These are phyloP conservation scores for Ziziphus jujuba DNA, from an alignment of 306 rosid genomes.

Conservation along the genomic window DNA sequence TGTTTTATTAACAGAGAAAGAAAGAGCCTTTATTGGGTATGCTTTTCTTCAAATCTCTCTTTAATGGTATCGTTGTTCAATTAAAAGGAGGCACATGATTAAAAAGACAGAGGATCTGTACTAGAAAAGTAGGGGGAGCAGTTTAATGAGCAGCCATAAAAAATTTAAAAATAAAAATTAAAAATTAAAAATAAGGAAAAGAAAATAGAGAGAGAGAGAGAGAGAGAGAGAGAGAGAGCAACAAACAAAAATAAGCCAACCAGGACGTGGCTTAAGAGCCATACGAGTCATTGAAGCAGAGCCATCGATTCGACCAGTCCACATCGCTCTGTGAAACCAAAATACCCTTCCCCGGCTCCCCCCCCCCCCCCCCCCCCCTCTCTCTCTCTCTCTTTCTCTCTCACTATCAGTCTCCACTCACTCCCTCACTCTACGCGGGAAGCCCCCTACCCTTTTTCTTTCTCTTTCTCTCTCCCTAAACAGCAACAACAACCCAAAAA, in stretches of 20 bases:
- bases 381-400: conserved; percentile 11
- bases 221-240: background rate
- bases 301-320: conserved; percentile 72
- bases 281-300: conserved; percentile 52
- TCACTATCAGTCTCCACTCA: conserved; percentile 28
- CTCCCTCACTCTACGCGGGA: conserved; percentile 22
- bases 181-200: too few relatives aligned
- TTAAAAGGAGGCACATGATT: conserved; percentile 20
- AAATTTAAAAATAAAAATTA: too few relatives aligned
- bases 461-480: conserved; percentile 13
- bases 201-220: background rate
- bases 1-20: background rate
- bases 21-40: too few relatives aligned
- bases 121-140: conserved; percentile 8
- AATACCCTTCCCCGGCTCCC: conserved; percentile 16
- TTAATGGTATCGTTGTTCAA: background rate
- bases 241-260: conserved; percentile 25
- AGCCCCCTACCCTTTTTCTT: conserved; percentile 36
- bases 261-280: conserved; percentile 27
- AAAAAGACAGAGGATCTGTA: conserved; percentile 29
- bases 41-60: background rate
- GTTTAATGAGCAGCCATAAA: background rate
- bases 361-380: conserved; percentile 43
- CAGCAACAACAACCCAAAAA: conserved; percentile 7
- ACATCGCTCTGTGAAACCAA: conserved; percentile 44